A percentile compares a stretch with the other conserved stretches of the same genome.
These are phyloP conservation scores for Zymoseptoria pseudotritici DNA, from an alignment of 2,329 filamentous ascomycete species.

Conservation along the genomic window DNA sequence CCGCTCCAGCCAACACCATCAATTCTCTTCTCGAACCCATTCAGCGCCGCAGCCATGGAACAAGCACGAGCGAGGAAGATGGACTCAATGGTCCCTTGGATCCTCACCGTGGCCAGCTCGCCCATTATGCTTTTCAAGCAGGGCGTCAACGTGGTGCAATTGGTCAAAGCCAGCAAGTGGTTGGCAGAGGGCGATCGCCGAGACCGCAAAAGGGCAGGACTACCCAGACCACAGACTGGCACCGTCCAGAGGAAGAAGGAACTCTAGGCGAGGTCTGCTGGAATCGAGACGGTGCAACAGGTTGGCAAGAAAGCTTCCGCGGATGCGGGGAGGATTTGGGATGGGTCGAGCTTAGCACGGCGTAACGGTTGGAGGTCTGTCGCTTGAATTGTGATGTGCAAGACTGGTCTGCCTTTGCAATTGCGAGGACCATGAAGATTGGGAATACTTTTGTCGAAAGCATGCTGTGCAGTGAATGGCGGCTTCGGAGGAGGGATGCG, in stretches of 20 bases:
- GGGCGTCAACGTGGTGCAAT: conserved; percentile 85
- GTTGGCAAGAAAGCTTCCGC: neutral
- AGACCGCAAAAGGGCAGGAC: conserved; percentile 23
- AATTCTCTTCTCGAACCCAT: conserved; percentile 77
- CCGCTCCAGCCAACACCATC: conserved; percentile 46
- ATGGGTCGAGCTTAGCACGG: neutral
- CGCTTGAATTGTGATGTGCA: neutral
- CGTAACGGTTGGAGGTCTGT: neutral
- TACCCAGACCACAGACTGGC: conserved; percentile 11
- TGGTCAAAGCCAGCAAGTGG: conserved; percentile 87
- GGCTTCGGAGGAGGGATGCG: neutral
- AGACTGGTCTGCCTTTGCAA: neutral
- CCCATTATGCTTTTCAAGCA: conserved; percentile 91
- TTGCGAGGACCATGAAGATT: neutral
- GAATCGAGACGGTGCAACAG: neutral
- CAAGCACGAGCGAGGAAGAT: conserved; percentile 83
- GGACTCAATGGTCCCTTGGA: conserved; percentile 59
- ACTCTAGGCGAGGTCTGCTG: conserved; percentile 1
- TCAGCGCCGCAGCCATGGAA: conserved; percentile 87
- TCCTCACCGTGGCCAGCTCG: conserved; percentile 70
- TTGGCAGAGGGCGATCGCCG: conserved; percentile 76
- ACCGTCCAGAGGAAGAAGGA: conserved; percentile 7
- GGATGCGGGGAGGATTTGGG: neutral
- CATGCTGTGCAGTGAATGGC: neutral
- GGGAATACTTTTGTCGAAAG: neutral